Conservation (phyloP, 495 filamentous ascomycete genomes). For the Entonaema liquescens region DNA sequence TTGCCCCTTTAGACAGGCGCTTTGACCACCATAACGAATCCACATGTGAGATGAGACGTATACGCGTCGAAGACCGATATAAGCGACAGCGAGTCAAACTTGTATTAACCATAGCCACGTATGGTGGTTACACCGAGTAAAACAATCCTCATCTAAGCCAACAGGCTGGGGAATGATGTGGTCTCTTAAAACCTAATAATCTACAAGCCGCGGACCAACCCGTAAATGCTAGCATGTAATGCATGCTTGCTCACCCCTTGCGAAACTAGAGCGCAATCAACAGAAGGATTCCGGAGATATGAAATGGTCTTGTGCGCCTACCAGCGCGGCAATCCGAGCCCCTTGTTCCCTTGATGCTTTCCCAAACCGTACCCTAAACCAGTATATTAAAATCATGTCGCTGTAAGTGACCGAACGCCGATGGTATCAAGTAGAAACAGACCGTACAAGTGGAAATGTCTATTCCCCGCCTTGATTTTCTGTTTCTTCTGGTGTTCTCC, state of each 20-base stretch:
- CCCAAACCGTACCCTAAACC: constrained; percentile 35
- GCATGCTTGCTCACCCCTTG: constrained; percentile 11
- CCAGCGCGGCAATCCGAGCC: constrained; percentile 1
- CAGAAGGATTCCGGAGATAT: constrained; percentile 1
- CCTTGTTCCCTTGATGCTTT: constrained; percentile 28
- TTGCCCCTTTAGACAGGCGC: neutral
- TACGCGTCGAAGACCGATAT: too few relatives aligned
- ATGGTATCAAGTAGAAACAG: constrained; percentile 24
- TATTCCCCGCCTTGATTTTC: constrained; percentile 29
- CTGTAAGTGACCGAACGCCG: constrained; percentile 35
- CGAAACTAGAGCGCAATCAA: constrained; percentile 2
- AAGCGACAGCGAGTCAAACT: neutral
- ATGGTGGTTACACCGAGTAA: constrained; percentile 20
- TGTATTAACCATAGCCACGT: constrained; percentile 14
- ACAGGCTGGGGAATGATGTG: neutral
- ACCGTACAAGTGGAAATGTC: constrained; percentile 1
- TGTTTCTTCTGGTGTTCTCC: constrained; percentile 22
- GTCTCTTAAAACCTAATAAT: constrained; percentile 21
- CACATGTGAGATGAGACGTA: too few relatives aligned
- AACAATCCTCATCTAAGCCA: constrained; percentile 19
- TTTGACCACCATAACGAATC: neutral
- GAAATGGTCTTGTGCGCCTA: constrained; percentile 12
- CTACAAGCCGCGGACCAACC: constrained; percentile 11
- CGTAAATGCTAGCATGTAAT: constrained; percentile 17
- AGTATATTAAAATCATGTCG: constrained; percentile 34